Evolutionary conservation across 2,329 filamentous ascomycete genomes (phyloP).

Genomic region (Exophiala viscosa): DNA sequence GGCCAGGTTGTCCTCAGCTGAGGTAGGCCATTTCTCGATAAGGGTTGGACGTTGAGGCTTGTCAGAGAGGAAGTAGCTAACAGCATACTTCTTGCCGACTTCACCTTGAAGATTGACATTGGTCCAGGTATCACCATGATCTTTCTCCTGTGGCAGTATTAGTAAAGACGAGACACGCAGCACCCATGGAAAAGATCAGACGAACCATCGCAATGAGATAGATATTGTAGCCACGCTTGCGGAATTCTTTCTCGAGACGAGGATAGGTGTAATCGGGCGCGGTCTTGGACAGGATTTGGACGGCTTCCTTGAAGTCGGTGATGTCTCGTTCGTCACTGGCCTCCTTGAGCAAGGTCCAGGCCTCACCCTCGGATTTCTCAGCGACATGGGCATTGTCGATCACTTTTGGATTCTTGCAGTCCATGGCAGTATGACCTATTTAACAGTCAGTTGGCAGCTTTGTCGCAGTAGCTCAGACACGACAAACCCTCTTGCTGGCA

Average conservation of each 20-base stretch:
- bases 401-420: constrained; percentile 45
- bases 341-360: constrained; percentile 49
- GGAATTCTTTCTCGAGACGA: constrained; percentile 51
- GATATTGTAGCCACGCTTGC: constrained; percentile 44
- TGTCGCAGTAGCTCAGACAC: background rate
- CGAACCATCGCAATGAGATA: constrained; percentile 50
- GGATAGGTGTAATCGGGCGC: constrained; percentile 44
- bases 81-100: constrained; percentile 47
- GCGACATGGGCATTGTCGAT: constrained; percentile 44
- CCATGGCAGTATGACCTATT: constrained; percentile 43
- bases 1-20: constrained; percentile 48
- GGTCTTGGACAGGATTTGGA: constrained; percentile 52
- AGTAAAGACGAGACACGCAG: constrained; percentile 4
- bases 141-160: constrained; percentile 37
- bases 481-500: constrained; percentile 44
- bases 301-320: constrained; percentile 48
- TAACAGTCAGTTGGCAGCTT: background rate
- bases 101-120: constrained; percentile 54
- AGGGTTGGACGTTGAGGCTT: constrained; percentile 48
- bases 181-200: constrained; percentile 27
- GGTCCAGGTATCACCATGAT: constrained; percentile 43
- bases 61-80: constrained; percentile 47
- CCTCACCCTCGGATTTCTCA: constrained; percentile 47
- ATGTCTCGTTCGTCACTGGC: constrained; percentile 50
- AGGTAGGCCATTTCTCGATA: constrained; percentile 47